Evolutionary conservation across 2,329 filamentous ascomycete species (phyloP), one percentile per base, ranked within the genome.

Genomic region (Fusarium veterinarium): DNA sequence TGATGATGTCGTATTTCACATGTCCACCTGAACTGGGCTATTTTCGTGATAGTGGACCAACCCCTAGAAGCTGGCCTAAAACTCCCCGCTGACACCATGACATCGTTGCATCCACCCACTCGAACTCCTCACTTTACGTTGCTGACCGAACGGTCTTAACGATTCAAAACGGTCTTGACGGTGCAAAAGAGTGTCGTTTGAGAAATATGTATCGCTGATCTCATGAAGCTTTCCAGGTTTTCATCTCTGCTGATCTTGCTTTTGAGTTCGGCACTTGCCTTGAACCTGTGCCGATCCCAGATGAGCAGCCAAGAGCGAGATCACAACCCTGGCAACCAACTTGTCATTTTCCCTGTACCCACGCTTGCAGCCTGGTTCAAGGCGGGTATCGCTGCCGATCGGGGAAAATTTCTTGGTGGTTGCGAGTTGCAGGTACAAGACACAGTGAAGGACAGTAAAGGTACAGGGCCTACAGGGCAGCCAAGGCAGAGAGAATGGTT

Each of bases 221-320:
- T 20, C 7, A 14, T 40, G n/a, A 25, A 30, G 9, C 13, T 31
- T 56, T 46, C 28, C 66, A 38, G 30, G 38, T 40, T 42, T 49
- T 42, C 3, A 25, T n/a, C 19, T 41, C 14, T 7, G 49, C 51
- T 31, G 37, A 56, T 63, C 64, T 35, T 35, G 13, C 44, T 28
- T 30, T 57, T 51, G 33, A 68, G 57, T 68, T 64, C 57, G 64
- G 64, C 38, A 68, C 28, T 68, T 56, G 28, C n/a, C 40, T 42
- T 55, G 35, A 28, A 30, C 3, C 38, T 45, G 13, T 20, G 60
- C 25, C 30, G 60, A 60, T 49, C 37, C 20, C 16, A 42, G 60
- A 63, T 63, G 6, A 11, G 5, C 41, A 44, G 48, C 37, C 30
- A 62, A 68, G 28, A 5, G 14, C 31, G 31, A 67, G 48, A 67